A percentile compares a stretch with the other conserved stretches of the same genome.
These are phyloP conservation scores for Hypoxylon sp. DNA, from an alignment of 2,329 filamentous ascomycete species.

Conservation along the genomic window DNA sequence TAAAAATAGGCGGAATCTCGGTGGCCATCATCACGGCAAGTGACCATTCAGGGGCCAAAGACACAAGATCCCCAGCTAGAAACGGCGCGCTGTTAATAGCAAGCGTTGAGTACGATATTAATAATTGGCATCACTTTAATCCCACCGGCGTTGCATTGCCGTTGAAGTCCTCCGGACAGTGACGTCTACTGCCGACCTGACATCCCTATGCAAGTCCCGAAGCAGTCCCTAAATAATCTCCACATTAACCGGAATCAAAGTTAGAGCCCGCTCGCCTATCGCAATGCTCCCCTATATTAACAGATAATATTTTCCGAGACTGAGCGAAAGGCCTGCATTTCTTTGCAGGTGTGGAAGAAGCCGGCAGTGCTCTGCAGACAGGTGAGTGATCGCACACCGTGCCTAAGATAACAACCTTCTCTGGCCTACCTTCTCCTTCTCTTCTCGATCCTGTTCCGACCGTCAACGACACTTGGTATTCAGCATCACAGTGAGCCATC, in stretches of 20 bases:
- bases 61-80: not conserved
- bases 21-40: not conserved
- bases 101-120: not conserved
- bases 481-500: constrained; percentile 4
- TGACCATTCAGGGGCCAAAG: not conserved
- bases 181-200: constrained; percentile 6
- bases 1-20: not conserved
- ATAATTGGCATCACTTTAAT: not conserved
- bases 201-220: constrained; percentile 42
- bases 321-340: constrained; percentile 31
- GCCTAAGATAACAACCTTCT: constrained; percentile 23
- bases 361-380: constrained; percentile 41
- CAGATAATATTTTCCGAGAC: constrained; percentile 41
- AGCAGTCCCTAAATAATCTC: constrained; percentile 36
- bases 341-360: constrained; percentile 22
- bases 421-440: constrained; percentile 19
- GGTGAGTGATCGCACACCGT: constrained; percentile 14
- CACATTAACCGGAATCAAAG: constrained; percentile 49
- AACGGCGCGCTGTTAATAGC: not conserved
- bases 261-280: constrained; percentile 43
- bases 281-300: constrained; percentile 47
- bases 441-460: constrained; percentile 8
- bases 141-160: constrained; percentile 8
- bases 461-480: constrained; percentile 1
- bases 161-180: constrained; percentile 5